Evolutionary conservation across 2,329 filamentous ascomycete species (phyloP), one percentile per base, ranked within the genome.

Genomic region (Atkinsonella hypoxylon): DNA sequence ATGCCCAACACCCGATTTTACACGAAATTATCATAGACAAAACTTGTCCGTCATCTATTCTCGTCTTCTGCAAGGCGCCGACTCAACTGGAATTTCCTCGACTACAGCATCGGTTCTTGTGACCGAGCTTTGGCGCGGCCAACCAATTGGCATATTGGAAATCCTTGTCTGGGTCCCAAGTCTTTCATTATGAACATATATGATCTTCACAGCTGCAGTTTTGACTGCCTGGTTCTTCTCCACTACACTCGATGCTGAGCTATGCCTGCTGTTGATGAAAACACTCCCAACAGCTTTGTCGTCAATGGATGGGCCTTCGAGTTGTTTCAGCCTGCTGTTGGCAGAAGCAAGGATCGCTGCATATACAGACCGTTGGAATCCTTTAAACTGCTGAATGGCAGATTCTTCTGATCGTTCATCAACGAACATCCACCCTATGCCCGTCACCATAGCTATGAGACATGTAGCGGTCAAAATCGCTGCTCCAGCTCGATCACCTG

Each of bases 401-500:
- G 63, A 59, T 52, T 62, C 62, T 15, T 66, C 61, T 1, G 63
- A 67, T 6, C 61, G 65, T 57, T 79, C 76, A 54, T 80, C 77
- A 18, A 69, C 51, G 17, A 77, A 51, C 55, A 79, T 65, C 65
- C 73, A 78, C 6, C 67, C 43, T 7, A 73, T 59, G n/a, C 78
- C 78, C 1, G 72, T 72, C 22, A 83, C 54, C 39, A 86, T 67
- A 7, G 71, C 66, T 6, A 74, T 59, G 1, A 87, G 62, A 3
- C 83, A 63, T 6, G 82, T 46, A 1, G 78, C 64, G 1, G 85
- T 90, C 47, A 73, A 56, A 53, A 89, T 76, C 11, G 78, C 78
- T 38, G 85, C 86, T 11, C 85, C 87, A 7, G 78, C 83, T 54
- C 72, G 78, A 60, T 90, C 86, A 8, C 74, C 80, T 1, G 72